A percentile compares a stretch with the other conserved stretches of the same genome.
These are phyloP conservation scores for Boletus reticuloceps DNA, from an alignment of 768 basidiomycete genomes.

Conservation along the genomic window DNA sequence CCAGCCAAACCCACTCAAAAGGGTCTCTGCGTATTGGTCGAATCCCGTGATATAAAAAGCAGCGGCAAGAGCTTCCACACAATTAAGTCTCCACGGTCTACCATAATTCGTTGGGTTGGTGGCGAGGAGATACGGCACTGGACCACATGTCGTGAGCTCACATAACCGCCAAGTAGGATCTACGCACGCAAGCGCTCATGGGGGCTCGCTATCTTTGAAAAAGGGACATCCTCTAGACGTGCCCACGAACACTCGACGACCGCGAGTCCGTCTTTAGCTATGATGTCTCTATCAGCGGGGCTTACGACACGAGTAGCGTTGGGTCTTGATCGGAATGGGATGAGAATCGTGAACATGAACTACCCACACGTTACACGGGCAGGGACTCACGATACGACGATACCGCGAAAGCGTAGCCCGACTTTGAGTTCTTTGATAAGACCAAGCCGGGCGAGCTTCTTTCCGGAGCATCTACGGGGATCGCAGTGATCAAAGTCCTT, in stretches of 20 bases:
- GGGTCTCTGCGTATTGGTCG: slow-evolving; percentile 69
- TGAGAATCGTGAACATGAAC: background rate
- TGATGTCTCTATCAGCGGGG: slow-evolving; percentile 80
- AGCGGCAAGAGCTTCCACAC: slow-evolving; percentile 92
- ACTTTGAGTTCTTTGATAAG: slow-evolving; percentile 82
- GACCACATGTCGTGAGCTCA: background rate
- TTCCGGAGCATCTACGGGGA: slow-evolving; percentile 82
- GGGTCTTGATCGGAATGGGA: slow-evolving; percentile 50
- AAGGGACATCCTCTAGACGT: slow-evolving; percentile 90
- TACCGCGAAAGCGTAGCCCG: slow-evolving; percentile 83
- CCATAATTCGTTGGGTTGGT: slow-evolving; percentile 98
- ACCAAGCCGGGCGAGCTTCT: slow-evolving; percentile 84
- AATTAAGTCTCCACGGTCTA: slow-evolving; percentile 94
- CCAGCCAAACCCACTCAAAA: slow-evolving; percentile 88
- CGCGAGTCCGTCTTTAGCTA: slow-evolving; percentile 74
- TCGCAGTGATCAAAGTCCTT: slow-evolving; percentile 99
- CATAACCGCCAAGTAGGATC: background rate
- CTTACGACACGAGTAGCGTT: slow-evolving; percentile 77
- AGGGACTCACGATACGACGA: slow-evolving; percentile 85
- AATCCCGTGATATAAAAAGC: slow-evolving; percentile 94
- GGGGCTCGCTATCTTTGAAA: slow-evolving; percentile 88
- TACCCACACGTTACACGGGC: background rate
- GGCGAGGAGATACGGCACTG: slow-evolving; percentile 94
- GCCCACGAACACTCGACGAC: slow-evolving; percentile 99
- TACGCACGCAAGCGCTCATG: slow-evolving; percentile 84